Conservation (phyloP, 1,139 yeast species). For the Suhomyces ambrosiae region DNA sequence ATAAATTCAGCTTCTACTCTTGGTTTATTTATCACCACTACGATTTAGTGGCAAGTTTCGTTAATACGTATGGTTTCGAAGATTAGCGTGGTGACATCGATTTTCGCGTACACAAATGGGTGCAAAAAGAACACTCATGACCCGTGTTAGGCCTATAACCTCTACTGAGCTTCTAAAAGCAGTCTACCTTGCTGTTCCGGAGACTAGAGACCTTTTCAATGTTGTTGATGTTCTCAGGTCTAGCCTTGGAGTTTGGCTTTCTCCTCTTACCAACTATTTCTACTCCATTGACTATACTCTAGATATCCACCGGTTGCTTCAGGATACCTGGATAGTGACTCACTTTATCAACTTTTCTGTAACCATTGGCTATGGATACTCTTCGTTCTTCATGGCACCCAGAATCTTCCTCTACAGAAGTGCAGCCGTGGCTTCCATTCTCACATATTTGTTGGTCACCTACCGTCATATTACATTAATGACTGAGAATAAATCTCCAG, state of each 20-base stretch:
- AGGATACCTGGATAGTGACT: conserved; percentile 14
- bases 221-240: background rate
- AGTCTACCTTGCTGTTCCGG: background rate
- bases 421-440: conserved; percentile 15
- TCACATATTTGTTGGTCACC: conserved; percentile 25
- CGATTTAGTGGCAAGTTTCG: no score
- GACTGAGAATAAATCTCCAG: background rate
- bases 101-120: conserved; percentile 5
- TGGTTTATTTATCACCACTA: no score
- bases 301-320: conserved; percentile 3
- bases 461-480: conserved; percentile 21
- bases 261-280: background rate
- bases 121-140: conserved; percentile 5
- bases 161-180: background rate
- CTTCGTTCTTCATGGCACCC: background rate
- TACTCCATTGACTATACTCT: background rate
- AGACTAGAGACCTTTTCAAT: background rate
- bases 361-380: conserved; percentile 6
- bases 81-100: background rate
- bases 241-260: background rate
- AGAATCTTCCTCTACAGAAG: conserved; percentile 6
- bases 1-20: no score
- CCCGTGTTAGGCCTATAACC: conserved; percentile 1
- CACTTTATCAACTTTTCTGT: conserved; percentile 12
- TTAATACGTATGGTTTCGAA: no score